These are phyloP conservation scores for Hygrocybe punicea DNA, from an alignment of 768 basidiomycete genomes.

Conservation along the genomic window DNA sequence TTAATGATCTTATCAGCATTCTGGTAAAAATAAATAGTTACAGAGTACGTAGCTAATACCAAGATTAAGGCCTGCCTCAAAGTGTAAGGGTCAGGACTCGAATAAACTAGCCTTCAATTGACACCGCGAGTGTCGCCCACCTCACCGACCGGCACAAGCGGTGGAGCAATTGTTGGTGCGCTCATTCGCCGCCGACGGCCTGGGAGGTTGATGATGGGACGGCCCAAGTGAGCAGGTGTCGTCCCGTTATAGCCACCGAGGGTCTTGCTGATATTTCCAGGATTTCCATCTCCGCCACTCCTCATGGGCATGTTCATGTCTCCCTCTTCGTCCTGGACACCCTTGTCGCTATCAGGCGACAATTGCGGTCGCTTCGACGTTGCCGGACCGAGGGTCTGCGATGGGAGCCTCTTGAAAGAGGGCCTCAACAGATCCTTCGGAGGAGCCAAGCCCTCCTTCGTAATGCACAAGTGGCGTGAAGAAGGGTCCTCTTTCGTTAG, in stretches of 20 bases:
- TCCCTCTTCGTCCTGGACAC: constrained; percentile 21
- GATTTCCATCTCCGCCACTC: background rate
- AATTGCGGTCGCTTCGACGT: constrained; percentile 53
- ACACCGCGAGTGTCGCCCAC: too few species aligned
- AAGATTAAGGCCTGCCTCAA: too few species aligned
- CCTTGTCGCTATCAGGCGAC: constrained; percentile 32
- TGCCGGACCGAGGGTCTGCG: constrained; percentile 65
- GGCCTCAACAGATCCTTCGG: constrained; percentile 39
- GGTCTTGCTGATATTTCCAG: constrained; percentile 1
- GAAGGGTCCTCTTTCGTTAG: constrained; percentile 13
- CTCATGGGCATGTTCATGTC: constrained; percentile 1
- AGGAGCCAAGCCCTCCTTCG: background rate
- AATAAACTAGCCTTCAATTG: too few species aligned
- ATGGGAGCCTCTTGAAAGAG: constrained; percentile 69
- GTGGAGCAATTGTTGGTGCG: too few species aligned
- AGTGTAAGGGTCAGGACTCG: too few species aligned
- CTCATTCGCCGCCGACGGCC: too few species aligned
- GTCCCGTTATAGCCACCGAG: background rate
- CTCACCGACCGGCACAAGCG: too few species aligned
- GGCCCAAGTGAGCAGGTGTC: background rate
- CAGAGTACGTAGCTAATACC: too few species aligned
- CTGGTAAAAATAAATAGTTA: too few species aligned
- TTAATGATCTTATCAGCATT: too few species aligned
- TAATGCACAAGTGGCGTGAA: constrained; percentile 27
- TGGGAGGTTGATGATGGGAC: too few species aligned